These are phyloP conservation scores for Verticillium isaacii DNA, from an alignment of 2,329 filamentous ascomycete genomes.

Conservation along the genomic window DNA sequence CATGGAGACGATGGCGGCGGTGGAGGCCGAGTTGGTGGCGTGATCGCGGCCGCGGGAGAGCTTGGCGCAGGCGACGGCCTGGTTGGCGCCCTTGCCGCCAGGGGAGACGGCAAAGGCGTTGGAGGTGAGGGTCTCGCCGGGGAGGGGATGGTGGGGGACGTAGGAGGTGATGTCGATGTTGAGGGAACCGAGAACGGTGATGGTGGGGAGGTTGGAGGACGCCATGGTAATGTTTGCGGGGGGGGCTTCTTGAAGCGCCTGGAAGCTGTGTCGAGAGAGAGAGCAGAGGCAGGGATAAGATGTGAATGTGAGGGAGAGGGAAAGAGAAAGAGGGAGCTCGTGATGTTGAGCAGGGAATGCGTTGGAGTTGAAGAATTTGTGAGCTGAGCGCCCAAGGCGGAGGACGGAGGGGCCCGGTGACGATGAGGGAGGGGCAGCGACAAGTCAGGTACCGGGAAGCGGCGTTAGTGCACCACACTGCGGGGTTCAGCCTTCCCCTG, in stretches of 20 bases:
- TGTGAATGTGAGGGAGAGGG: background rate
- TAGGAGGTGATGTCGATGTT: conserved; percentile 92
- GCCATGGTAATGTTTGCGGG: conserved; percentile 12
- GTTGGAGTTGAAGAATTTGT: background rate
- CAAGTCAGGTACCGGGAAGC: background rate
- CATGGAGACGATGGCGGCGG: conserved; percentile 55
- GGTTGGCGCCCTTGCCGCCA: conserved; percentile 94
- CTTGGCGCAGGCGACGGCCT: conserved; percentile 83
- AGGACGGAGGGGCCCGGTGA: background rate
- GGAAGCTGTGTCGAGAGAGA: background rate
- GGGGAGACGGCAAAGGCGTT: conserved; percentile 73
- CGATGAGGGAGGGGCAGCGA: background rate
- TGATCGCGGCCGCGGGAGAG: conserved; percentile 53
- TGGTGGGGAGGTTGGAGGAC: conserved; percentile 35
- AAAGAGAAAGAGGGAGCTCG: conserved; percentile 7
- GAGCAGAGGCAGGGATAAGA: background rate
- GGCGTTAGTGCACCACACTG: background rate
- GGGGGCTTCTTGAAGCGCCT: background rate
- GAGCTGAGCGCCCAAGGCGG: background rate
- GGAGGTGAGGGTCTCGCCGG: conserved; percentile 84
- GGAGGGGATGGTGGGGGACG: conserved; percentile 74
- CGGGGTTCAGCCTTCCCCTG: background rate
- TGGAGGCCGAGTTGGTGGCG: conserved; percentile 24
- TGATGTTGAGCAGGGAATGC: background rate
- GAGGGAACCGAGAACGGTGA: conserved; percentile 86